Base-by-base conservation (phyloP, 2,329 filamentous ascomycete species). In the Clarireedia sp. region DNA sequence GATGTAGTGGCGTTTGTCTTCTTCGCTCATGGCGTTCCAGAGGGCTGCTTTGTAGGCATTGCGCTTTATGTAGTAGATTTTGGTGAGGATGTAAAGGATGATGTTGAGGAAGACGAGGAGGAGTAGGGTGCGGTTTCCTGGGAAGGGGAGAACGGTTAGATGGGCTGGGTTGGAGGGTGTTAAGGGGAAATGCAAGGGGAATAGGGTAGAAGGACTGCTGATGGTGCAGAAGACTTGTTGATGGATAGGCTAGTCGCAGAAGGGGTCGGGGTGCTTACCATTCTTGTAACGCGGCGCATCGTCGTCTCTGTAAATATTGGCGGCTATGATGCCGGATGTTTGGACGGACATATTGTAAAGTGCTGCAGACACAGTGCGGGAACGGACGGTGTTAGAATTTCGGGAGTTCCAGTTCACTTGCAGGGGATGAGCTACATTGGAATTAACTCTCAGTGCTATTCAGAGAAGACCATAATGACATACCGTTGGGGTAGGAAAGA, bases 321-420 rank as follows among this genome's bases (percentile, higher is more conserved):
- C 54, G 5, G 57, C 56, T 12, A 63, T 73, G 33, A 77, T 72
- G 0, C 66, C 68, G n/a, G 70, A 69, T 0, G 71, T 69, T 60
- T 78, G 75, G 2, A 74, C 71, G 26, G 69, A 73, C 74, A 78
- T 78, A 63, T 85, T 86, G 68, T 86, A 86, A n/a, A 81, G 69
- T 0, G 80, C 82, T 0, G 81, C 78, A 0, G 80, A 80, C 1
- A 87, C 80, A 1, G 83, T 80, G 6, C 83, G 73, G 5, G 79
- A 81, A 10, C 82, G 74, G 9, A 87, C 81, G 1, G 77, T 74
- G 59, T 83, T 82, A 2, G 81, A 78, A 63, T 86, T 87, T 49
- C 79, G 72, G 1, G 72, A 75, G 60, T 73, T 74, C 73, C 75
- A 78, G 21, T 66, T 73, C 3, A 76, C 75, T 59, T 77, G 73